Base-by-base conservation (phyloP, 129 eudicot genomes). In the Centaurea solstitialis region DNA sequence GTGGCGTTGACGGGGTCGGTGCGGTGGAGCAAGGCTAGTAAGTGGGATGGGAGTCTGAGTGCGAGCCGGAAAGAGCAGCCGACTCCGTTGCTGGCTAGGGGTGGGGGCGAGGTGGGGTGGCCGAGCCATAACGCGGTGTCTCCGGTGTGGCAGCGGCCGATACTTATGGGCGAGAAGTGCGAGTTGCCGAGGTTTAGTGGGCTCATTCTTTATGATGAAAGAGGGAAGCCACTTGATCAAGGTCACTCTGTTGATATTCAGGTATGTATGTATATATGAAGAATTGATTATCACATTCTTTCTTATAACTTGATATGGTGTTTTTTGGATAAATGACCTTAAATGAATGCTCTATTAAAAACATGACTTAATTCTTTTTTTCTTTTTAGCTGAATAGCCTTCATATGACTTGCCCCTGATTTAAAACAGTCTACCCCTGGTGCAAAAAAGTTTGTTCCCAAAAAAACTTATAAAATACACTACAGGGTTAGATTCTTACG, bases 81-180 rank as follows among this genome's bases (percentile, higher is more conserved):
- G 35, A 79, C 85, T 18, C 88, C 97, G 21, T 85, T 91, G 78
- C 85, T 91, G 2, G 85, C 75, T 39, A 83, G 80, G 35, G 88
- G 83, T 24, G 85, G 79, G 2, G 89, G 83, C 0, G 84, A 85
- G 30, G 79, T 64, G 18, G 82, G 84, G 57, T 79, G 93, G 96
- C 88, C 81, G 30, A 89, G 97, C 73, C 83, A 88, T 79, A 88
- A 87, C 13, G 88, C 88, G 7, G 74, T 24, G 70, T 83, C 93
- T 11, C 90, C 93, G 3, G 98, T 94, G 83, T 94, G 98, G 98
- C 94, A 94, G 43, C 90, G 93, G 88, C 98, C 97, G 5, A 94
- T 94, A 70, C 85, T 94, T 6, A 91, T 94, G 98, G 98, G 97
- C 1, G 98, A 76, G 78, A 94, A 91, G 82, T 94, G 98, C 38